Evolutionary conservation across 31 red algal species (phyloP), one percentile per base, ranked within the genome.

Genomic region (Asparagopsis taxiformis): DNA sequence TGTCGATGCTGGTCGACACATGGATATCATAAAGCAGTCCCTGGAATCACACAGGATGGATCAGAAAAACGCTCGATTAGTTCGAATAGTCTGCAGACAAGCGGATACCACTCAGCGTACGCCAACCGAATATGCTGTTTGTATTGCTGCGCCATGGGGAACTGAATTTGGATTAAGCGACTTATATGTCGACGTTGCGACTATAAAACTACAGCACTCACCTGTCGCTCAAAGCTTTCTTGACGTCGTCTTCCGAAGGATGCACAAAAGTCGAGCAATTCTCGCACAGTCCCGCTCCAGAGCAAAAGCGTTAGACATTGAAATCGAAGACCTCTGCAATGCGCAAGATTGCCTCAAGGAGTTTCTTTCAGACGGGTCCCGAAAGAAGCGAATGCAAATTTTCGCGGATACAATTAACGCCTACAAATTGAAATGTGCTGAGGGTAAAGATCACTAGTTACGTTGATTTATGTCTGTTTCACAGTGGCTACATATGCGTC

Each of bases 401-500:
- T 51, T 52, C 24, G 77, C 65, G 11, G 26, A 80, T 26, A 32
- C 48, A 59, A 34, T 80, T 19, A 80, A 80, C 65, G 63, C 59
- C 21, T 70, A 68, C 52, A n/a, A n/a, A n/a, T n/a, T n/a, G n/a
- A n/a, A n/a, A n/a, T n/a, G n/a, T n/a, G n/a, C n/a, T n/a, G n/a
- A n/a, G n/a, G n/a, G n/a, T n/a, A n/a, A 80, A 80, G 65, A 59
- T 28, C 23, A 51, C 31, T 17, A 61, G 71, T 25, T 56, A 56
- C 15, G 10, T 49, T 49, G 44, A 49, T 49, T 16, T 11, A 49
- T 9, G 44, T 16, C 10, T 11, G 44, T 16, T 9, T 11, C 10
- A 17, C 10, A 9, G 44, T 9, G 44, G 44, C 17, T 9, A 49
- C 9, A 49, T 49, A 17, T n/a, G n/a, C n/a, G n/a, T n/a, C n/a